Base-by-base conservation (phyloP, 805 yeast genomes). In the Zygosaccharomyces siamensis region DNA sequence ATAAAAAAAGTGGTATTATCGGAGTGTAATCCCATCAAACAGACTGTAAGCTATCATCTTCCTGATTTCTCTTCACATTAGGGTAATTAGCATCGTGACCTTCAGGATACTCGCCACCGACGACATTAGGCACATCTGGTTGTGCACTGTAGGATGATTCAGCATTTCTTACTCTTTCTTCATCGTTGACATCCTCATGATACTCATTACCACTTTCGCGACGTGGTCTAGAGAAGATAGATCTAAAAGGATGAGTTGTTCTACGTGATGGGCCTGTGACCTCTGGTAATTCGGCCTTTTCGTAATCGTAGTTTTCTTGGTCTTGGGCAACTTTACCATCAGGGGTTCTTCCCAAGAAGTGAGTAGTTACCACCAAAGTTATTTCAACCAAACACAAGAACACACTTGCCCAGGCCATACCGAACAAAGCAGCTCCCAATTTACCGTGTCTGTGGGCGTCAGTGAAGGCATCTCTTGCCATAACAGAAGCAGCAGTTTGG, bases 401-500 rank as follows among this genome's bases (percentile, higher is more conserved):
- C 46, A 80, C 79, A 20, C 87, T 71, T 45, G 89, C 84, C 95
- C 95, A 86, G 5, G 81, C 62, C 47, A 84, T 61, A 60, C 85
- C 90, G 63, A 81, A 64, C 60, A 78, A 67, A 41, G 78, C 69
- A 28, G 79, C 73, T 52, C 89, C 87, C 49, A 85, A 54, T 47
- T 74, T 70, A 37, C 81, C 74, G 12, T 55, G 49, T 53, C 72
- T 61, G 38, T 71, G 75, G 26, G 66, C 77, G 51, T 70, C 63
- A 35, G 66, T 61, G 77, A 90, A 90, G 24, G 84, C 83, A 59
- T 80, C 74, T 64, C 75, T 83, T 41, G 87, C 93, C 72, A 86
- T 63, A n/a, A 84, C 95, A 52, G 77, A 67, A 39, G 79, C 86
- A 2, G 95, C 93, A 30, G 96, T 88, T 65, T 81, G 78, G 62